Conservation (phyloP, 495 filamentous ascomycete genomes). For the Astrocystis sublimbata region DNA sequence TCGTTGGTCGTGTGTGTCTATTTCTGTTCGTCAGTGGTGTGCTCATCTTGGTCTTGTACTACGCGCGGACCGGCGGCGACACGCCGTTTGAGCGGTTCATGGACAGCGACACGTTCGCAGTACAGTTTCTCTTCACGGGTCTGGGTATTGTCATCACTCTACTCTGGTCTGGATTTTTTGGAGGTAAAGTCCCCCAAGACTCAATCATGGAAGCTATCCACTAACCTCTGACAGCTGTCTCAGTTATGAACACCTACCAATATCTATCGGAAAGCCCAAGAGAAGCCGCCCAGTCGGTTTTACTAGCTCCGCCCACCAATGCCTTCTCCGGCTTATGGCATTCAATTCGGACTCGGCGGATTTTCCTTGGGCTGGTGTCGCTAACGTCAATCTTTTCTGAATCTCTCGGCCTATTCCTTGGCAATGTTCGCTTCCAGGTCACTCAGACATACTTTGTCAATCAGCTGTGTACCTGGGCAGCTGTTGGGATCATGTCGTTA, state of each 20-base stretch:
- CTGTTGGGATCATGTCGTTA: conserved; percentile 35
- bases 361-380: conserved; percentile 35
- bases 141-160: conserved; percentile 44
- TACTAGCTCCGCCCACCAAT: conserved; percentile 36
- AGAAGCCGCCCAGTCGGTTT: conserved; percentile 35
- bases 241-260: conserved; percentile 33
- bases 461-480: conserved; percentile 35
- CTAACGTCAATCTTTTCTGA: conserved; percentile 39
- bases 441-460: conserved; percentile 37
- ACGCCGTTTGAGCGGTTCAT: conserved; percentile 49
- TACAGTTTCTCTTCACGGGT: conserved; percentile 45
- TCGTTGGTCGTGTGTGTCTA: conserved; percentile 29
- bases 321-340: conserved; percentile 40
- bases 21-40: conserved; percentile 38
- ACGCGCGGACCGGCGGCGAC: conserved; percentile 39
- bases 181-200: conserved; percentile 28
- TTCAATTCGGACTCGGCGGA: conserved; percentile 32
- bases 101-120: conserved; percentile 44
- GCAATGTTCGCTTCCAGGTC: conserved; percentile 41
- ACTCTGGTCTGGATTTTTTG: conserved; percentile 43
- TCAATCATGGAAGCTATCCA: not conserved
- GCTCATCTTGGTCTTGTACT: conserved; percentile 43
- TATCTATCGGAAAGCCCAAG: conserved; percentile 28
- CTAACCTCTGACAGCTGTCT: conserved; percentile 16
- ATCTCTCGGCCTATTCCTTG: conserved; percentile 39